Conservation (phyloP, 352 stramenopile genomes). For the Stephanocyclus meneghinianus region DNA sequence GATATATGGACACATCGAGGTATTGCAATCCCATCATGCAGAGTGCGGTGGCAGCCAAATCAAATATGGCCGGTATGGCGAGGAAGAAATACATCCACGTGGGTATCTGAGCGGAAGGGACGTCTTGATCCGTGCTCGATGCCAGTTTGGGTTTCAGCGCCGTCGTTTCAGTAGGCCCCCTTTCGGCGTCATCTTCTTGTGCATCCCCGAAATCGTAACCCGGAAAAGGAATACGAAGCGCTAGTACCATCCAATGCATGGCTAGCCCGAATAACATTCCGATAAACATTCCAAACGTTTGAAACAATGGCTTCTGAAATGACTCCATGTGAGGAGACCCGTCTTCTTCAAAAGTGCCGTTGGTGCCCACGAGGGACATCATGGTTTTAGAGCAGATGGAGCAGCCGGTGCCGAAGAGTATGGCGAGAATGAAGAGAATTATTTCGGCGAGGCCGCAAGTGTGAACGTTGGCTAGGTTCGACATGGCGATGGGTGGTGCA, state of each 20-base stretch:
- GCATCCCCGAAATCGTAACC: slow-evolving; percentile 59
- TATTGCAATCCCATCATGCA: slow-evolving; percentile 93
- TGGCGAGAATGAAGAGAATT: slow-evolving; percentile 78
- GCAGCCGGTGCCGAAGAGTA: slow-evolving; percentile 81
- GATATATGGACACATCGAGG: slow-evolving; percentile 86
- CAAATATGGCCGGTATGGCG: slow-evolving; percentile 90
- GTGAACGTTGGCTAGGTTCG: slow-evolving; percentile 51
- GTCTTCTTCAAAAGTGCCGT: slow-evolving; percentile 38
- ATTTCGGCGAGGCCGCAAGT: slow-evolving; percentile 73
- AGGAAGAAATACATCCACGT: slow-evolving; percentile 92
- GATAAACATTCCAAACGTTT: slow-evolving; percentile 96
- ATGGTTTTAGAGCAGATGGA: slow-evolving; percentile 89
- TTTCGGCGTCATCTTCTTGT: slow-evolving; percentile 8
- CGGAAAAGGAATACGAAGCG: slow-evolving; percentile 79
- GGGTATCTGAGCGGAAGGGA: slow-evolving; percentile 72
- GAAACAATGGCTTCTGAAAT: slow-evolving; percentile 94
- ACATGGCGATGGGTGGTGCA: slow-evolving; percentile 18
- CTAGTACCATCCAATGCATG: slow-evolving; percentile 86
- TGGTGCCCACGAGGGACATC: slow-evolving; percentile 88
- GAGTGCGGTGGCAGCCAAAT: slow-evolving; percentile 90
- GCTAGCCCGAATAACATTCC: slow-evolving; percentile 91
- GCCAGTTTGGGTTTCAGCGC: slow-evolving; percentile 6
- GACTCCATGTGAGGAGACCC: slow-evolving; percentile 76
- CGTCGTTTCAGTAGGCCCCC: slow-evolving; percentile 25
- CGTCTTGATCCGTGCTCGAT: background rate